Conservation (phyloP, 2,329 filamentous ascomycete species). For the Akanthomyces uredinophilus region DNA sequence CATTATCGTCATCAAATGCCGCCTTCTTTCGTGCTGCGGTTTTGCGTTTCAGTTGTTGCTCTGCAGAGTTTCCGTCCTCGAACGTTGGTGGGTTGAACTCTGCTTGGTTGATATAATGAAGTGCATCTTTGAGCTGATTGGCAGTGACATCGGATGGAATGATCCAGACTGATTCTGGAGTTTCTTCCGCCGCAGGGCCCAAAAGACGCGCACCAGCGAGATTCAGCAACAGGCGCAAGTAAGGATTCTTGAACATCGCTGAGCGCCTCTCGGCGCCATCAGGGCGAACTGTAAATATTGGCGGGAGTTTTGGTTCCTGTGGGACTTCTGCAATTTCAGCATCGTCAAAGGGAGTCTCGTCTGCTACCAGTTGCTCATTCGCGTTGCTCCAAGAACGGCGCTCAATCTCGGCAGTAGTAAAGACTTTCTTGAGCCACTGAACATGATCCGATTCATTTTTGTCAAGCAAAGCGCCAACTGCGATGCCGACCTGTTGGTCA, state of each 20-base stretch:
- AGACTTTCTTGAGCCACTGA: constrained; percentile 72
- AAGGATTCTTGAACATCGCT: constrained; percentile 84
- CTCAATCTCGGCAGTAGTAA: constrained; percentile 65
- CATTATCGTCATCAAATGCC: constrained; percentile 69
- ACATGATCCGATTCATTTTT: constrained; percentile 71
- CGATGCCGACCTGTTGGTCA: constrained; percentile 71
- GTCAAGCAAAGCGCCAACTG: constrained; percentile 73
- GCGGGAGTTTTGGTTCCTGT: constrained; percentile 26
- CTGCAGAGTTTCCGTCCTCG: constrained; percentile 68
- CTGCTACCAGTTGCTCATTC: constrained; percentile 51
- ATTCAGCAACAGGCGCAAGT: constrained; percentile 78
- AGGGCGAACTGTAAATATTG: constrained; percentile 47
- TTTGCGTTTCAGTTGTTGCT: constrained; percentile 74
- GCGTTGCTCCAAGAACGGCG: constrained; percentile 73
- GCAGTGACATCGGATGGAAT: constrained; percentile 63
- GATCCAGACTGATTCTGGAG: constrained; percentile 71
- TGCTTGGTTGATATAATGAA: constrained; percentile 70
- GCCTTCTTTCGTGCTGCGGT: constrained; percentile 49
- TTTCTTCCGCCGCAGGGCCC: constrained; percentile 55
- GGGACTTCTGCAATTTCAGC: constrained; percentile 24
- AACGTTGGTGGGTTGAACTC: constrained; percentile 75
- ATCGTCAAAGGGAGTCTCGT: constrained; percentile 31
- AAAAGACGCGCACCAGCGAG: constrained; percentile 65
- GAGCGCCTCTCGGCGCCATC: constrained; percentile 61
- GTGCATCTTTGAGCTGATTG: constrained; percentile 59